Evolutionary conservation across 352 stramenopile genomes (phyloP), one percentile per base, ranked within the genome.

Genomic region (Elongisporangium undulatum): DNA sequence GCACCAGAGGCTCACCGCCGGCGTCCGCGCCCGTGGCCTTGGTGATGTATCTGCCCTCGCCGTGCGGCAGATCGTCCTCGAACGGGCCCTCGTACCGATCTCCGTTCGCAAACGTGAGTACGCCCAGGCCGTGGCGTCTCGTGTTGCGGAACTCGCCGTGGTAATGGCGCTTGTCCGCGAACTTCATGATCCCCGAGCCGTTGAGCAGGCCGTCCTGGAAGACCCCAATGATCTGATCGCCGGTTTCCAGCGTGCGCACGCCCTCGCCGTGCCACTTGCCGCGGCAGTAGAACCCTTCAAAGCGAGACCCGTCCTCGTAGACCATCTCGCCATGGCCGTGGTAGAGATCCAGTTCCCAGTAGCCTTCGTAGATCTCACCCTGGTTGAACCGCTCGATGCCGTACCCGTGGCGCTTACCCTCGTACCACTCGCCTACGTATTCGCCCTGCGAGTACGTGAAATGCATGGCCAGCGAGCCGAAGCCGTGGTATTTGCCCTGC

Each of bases 61-160:
- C 94, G 53, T 98, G 82, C 62, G 85, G 88, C 50, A 85, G 71
- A 24, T 95, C 89, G 26, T 94, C 54, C 57, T 85, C 71, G 61
- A 95, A 98, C 38, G 90, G 71, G 6, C 94, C 94, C 66, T 97
- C 87, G 67, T 97, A 98, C 1, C 77, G 75, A 55, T 97, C 94
- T 3, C 92, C 91, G 53, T 92, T 96, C 0, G 84, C 69, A 58
- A 95, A 96, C 2, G 79, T 89, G 15, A 98, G 57, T 26, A 88
- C 73, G 5, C 93, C 92, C 29, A 83, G 58, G 4, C 92, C 92
- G 23, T 97, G 79, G 6, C 84, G 72, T 7, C 73, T 63, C 10
- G 85, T 92, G 53, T 72, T 59, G 6, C 17, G 48, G 57, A 94
- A 92, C 5, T 73, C 67, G n/a, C 85, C 82, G 13, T 61, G 59